Percentiles rank a stretch among this genome's conserved stretches.
phyloP scores from a whole-genome alignment of 768 basidiomycete genomes.

The Rhodotorula taiwanensis region DNA sequence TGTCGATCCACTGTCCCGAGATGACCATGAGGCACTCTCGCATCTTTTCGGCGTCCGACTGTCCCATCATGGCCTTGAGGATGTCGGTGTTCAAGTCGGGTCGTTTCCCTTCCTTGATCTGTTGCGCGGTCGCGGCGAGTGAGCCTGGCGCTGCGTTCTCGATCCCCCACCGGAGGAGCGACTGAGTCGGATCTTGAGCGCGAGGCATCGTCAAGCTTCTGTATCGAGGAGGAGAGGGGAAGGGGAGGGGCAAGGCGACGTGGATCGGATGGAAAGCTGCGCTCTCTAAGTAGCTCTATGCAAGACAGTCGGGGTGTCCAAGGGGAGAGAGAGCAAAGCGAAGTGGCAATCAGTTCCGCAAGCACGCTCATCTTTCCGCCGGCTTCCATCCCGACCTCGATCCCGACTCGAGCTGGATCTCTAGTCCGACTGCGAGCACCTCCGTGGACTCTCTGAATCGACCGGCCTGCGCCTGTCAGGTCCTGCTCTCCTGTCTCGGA shows the following conservation, averaged over 20 bases:
- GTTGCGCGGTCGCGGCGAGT: slow-evolving; percentile 42
- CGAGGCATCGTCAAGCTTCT: neutral
- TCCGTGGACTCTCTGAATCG: too few species aligned
- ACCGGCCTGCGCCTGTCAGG: too few species aligned
- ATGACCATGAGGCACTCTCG: slow-evolving; percentile 47
- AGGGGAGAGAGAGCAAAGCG: too few species aligned
- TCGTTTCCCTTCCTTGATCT: slow-evolving; percentile 44
- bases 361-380: too few species aligned
- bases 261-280: neutral
- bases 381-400: too few species aligned
- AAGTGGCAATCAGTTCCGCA: too few species aligned
- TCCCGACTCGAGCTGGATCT: too few species aligned
- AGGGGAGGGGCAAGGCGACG: neutral
- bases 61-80: slow-evolving; percentile 77
- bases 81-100: slow-evolving; percentile 66
- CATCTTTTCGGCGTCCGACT: slow-evolving; percentile 73
- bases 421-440: too few species aligned
- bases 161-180: slow-evolving; percentile 73
- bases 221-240: neutral
- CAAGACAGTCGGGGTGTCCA: too few species aligned
- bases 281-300: too few species aligned
- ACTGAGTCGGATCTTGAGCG: slow-evolving; percentile 53
- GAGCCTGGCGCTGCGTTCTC: slow-evolving; percentile 53
- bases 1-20: slow-evolving; percentile 22
- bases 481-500: too few species aligned